Percentiles rank a stretch among this genome's conserved stretches.
Evolutionary conservation across 1,139 yeast species (phyloP).

Genomic region (Candida sanyaensis): DNA sequence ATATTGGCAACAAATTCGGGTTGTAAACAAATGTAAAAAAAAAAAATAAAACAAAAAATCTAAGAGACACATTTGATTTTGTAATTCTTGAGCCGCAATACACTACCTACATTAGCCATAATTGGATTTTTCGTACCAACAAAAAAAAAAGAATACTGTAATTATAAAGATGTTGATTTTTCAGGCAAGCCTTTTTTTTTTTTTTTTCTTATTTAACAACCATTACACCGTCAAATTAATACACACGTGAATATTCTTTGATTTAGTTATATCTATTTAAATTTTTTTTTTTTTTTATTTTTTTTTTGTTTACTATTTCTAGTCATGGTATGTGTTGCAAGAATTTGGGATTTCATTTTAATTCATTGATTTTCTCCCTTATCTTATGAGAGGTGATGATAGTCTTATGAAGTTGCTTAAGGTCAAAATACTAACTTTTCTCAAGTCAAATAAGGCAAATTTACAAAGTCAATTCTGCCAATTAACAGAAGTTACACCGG

Average conservation of each 20-base stretch:
- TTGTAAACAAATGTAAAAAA: not conserved
- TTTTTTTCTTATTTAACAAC: too few relatives aligned
- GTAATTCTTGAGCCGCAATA: not conserved
- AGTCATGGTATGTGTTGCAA: conserved; percentile 3
- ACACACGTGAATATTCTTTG: too few relatives aligned
- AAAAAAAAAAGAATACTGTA: too few relatives aligned
- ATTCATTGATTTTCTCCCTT: not conserved
- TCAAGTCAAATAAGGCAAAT: conserved; percentile 13
- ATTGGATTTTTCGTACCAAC: too few relatives aligned
- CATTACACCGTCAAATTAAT: too few relatives aligned
- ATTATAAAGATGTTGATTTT: too few relatives aligned
- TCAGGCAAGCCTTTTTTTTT: too few relatives aligned
- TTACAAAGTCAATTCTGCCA: conserved; percentile 29
- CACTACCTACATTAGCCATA: too few relatives aligned
- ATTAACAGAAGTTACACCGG: conserved; percentile 29
- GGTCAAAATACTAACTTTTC: conserved; percentile 5
- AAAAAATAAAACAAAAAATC: too few relatives aligned
- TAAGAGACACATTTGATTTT: conserved; percentile 4
- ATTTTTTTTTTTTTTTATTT: too few relatives aligned
- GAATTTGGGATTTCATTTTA: not conserved
- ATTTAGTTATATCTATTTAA: not conserved
- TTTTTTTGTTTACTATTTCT: not conserved
- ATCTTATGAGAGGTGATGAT: not conserved
- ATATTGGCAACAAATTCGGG: not conserved
- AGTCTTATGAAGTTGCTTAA: not conserved